These are phyloP conservation scores for Auricularia cornea DNA, from an alignment of 768 basidiomycete genomes.

Conservation along the genomic window DNA sequence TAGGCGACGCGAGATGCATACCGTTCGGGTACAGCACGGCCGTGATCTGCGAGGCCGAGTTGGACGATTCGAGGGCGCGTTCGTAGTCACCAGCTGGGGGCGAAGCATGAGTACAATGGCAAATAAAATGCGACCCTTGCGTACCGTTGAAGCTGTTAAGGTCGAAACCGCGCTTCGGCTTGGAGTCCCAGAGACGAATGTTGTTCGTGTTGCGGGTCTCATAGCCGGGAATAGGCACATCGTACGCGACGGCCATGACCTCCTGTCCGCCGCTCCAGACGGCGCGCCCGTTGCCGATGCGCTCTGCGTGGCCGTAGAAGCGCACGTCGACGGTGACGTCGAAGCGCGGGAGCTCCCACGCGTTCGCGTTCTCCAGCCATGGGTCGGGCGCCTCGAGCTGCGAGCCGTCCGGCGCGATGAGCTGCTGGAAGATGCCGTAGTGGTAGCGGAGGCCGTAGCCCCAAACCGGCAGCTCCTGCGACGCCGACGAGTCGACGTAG, in stretches of 20 bases:
- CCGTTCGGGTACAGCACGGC: constrained; percentile 92
- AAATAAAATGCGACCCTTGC: too few relatives aligned
- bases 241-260: constrained; percentile 88
- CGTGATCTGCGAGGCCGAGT: constrained; percentile 89
- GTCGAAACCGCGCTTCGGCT: constrained; percentile 87
- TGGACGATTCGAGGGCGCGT: constrained; percentile 76
- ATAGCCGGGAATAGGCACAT: constrained; percentile 86
- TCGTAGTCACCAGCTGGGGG: constrained; percentile 83
- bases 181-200: constrained; percentile 46
- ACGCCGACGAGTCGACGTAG: constrained; percentile 89
- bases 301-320: constrained; percentile 81
- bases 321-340: constrained; percentile 82
- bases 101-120: background rate
- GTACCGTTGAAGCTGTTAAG: constrained; percentile 37
- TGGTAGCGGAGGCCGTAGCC: constrained; percentile 91
- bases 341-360: constrained; percentile 80
- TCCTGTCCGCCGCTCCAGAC: constrained; percentile 87
- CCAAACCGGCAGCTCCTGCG: constrained; percentile 88
- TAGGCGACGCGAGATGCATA: too few relatives aligned
- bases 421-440: constrained; percentile 93
- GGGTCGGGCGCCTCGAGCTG: constrained; percentile 90
- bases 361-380: constrained; percentile 82
- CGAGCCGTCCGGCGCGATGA: constrained; percentile 70
- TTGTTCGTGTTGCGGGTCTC: constrained; percentile 84
- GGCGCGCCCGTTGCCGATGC: constrained; percentile 51